Evolutionary conservation across 2,329 filamentous ascomycete species (phyloP).

Genomic region (Ceratocystis albifundus): DNA sequence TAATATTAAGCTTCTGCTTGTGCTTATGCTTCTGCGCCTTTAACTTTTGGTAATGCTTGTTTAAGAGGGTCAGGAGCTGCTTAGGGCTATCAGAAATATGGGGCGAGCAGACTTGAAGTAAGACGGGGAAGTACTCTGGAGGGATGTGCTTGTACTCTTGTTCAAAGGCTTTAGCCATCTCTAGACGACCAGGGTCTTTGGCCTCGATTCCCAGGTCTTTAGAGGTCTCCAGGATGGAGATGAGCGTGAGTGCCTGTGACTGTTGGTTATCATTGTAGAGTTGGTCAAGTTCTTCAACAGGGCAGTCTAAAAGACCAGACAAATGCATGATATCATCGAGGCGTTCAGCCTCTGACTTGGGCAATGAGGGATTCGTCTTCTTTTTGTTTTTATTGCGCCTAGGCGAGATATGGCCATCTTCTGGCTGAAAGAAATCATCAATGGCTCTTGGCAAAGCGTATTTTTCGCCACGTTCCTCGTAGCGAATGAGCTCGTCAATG

Average conservation of each 20-base stretch:
- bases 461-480: constrained; percentile 42
- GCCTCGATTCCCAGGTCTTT: constrained; percentile 32
- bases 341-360: background rate
- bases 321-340: constrained; percentile 35
- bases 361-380: constrained; percentile 26
- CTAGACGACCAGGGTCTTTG: constrained; percentile 28
- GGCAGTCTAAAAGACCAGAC: constrained; percentile 35
- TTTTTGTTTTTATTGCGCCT: constrained; percentile 33
- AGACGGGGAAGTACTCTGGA: constrained; percentile 33
- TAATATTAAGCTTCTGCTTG: constrained; percentile 29
- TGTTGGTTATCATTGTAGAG: constrained; percentile 33
- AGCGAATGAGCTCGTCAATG: constrained; percentile 69
- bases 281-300: constrained; percentile 33
- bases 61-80: constrained; percentile 35
- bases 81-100: constrained; percentile 30
- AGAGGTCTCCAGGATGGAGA: constrained; percentile 36
- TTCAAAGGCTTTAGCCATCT: constrained; percentile 30
- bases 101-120: constrained; percentile 33
- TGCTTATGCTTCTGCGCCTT: constrained; percentile 29
- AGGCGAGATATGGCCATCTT: constrained; percentile 32
- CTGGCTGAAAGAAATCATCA: constrained; percentile 63
- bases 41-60: constrained; percentile 34
- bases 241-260: constrained; percentile 34
- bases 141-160: constrained; percentile 36
- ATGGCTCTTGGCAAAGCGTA: constrained; percentile 52